These are phyloP conservation scores for Ceratobasidium sp. DNA, from an alignment of 1,284 basidiomycete genomes.

Conservation along the genomic window DNA sequence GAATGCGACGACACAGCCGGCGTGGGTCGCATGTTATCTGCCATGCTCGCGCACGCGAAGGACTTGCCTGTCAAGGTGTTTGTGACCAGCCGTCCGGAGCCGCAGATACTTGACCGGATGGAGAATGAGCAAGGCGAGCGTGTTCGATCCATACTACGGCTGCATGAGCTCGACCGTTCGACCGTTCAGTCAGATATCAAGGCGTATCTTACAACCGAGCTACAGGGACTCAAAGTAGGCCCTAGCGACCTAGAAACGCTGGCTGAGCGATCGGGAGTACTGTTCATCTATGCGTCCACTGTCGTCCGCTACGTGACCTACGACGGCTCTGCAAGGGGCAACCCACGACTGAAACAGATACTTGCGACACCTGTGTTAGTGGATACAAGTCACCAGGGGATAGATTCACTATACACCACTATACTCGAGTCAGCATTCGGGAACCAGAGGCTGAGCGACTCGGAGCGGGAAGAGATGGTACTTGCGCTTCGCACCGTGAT, in stretches of 20 bases:
- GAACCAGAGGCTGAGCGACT: neutral
- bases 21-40: neutral
- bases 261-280: constrained; percentile 5
- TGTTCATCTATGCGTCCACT: constrained; percentile 21
- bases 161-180: too few relatives aligned
- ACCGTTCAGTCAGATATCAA: neutral
- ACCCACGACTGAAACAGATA: neutral
- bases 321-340: neutral
- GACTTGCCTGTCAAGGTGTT: constrained; percentile 1
- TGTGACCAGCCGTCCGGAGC: neutral
- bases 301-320: neutral
- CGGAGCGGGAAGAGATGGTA: neutral
- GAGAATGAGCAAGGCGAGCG: too few relatives aligned
- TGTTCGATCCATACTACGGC: too few relatives aligned
- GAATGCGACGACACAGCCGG: neutral
- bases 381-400: neutral
- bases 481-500: constrained; percentile 9
- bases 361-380: neutral
- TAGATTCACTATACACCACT: constrained; percentile 5
- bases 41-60: neutral
- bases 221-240: too few relatives aligned
- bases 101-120: neutral
- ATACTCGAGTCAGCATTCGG: constrained; percentile 14
- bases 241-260: neutral
- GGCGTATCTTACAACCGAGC: neutral